Percentiles rank a stretch among this genome's conserved stretches.
Evolutionary conservation across 148 eudicot species (phyloP).

Genomic region (Chenopodium quinoa): DNA sequence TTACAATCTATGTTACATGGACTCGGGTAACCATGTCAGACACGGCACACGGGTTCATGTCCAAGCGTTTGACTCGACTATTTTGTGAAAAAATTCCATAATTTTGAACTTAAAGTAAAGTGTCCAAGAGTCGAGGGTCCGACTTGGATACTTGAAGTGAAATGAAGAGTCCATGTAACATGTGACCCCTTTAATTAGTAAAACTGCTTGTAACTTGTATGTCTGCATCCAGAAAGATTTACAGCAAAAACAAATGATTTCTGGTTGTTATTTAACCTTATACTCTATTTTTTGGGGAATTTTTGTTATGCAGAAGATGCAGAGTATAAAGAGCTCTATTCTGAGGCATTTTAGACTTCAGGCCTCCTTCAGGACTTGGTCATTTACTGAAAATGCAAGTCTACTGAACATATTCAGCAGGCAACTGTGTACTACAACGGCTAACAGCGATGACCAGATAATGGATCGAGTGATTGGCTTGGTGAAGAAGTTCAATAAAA

Average conservation of each 20-base stretch:
- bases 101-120: no score
- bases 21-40: no score
- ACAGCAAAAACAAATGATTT: no score
- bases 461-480: constrained; percentile 51
- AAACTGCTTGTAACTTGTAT: neutral
- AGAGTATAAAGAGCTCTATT: constrained; percentile 40
- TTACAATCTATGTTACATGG: no score
- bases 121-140: no score
- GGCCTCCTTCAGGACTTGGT: constrained; percentile 28
- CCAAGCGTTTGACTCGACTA: no score
- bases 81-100: no score
- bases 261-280: no score
- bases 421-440: constrained; percentile 35
- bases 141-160: no score
- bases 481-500: constrained; percentile 58
- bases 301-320: constrained; percentile 35
- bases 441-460: constrained; percentile 37
- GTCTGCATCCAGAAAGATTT: neutral
- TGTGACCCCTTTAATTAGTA: neutral
- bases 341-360: constrained; percentile 45
- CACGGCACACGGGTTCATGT: no score
- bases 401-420: constrained; percentile 19
- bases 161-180: no score
- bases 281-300: neutral
- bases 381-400: constrained; percentile 19